Percentiles rank a stretch among this genome's conserved stretches.
These are phyloP conservation scores for Exophiala oligosperma DNA, from an alignment of 2,329 filamentous ascomycete genomes.

Conservation along the genomic window DNA sequence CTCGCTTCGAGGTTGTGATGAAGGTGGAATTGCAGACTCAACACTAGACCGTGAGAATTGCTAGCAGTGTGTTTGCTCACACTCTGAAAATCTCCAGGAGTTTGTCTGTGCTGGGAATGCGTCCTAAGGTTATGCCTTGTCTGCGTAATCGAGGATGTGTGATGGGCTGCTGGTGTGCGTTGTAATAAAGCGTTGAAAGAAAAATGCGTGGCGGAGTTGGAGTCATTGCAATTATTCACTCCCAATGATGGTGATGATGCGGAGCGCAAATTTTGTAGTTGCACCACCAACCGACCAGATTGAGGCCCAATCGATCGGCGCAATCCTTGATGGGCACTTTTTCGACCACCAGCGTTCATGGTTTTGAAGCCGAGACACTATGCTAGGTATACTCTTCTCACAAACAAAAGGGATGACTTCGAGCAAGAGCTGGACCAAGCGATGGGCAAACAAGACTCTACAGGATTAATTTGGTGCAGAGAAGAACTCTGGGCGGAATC, in stretches of 20 bases:
- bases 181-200: background rate
- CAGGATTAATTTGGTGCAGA: too few relatives aligned
- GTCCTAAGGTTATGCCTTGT: background rate
- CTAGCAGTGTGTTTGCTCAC: too few relatives aligned
- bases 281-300: background rate
- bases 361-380: too few relatives aligned
- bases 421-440: too few relatives aligned
- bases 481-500: too few relatives aligned
- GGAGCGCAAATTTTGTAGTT: slow-evolving; percentile 2
- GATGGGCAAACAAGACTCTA: too few relatives aligned
- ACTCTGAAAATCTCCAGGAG: too few relatives aligned
- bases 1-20: too few relatives aligned
- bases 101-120: background rate
- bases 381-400: too few relatives aligned
- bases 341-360: background rate
- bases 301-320: background rate
- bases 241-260: background rate
- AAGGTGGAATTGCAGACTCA: too few relatives aligned
- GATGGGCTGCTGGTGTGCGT: background rate
- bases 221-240: slow-evolving; percentile 3
- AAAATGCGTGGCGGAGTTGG: background rate
- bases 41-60: too few relatives aligned
- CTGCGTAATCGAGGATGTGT: background rate
- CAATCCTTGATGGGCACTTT: background rate
- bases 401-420: too few relatives aligned